These are phyloP conservation scores for Aspergillus transmontanensis DNA, from an alignment of 2,329 filamentous ascomycete genomes.

Conservation along the genomic window DNA sequence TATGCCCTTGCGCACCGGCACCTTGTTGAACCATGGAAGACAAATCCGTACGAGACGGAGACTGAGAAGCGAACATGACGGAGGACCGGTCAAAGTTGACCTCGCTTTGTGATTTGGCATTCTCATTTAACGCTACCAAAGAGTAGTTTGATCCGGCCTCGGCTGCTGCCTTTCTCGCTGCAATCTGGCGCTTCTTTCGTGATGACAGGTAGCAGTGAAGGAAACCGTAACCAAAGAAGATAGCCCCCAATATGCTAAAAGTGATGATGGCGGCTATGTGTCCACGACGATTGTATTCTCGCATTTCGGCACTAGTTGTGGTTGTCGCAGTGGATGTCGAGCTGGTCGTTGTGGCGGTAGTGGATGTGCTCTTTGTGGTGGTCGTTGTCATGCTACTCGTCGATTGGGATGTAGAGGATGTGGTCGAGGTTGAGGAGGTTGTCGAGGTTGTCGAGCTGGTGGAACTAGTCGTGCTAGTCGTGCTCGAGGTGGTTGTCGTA, in stretches of 20 bases:
- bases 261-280: slow-evolving; percentile 7
- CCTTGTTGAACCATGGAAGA: background rate
- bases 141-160: slow-evolving; percentile 3
- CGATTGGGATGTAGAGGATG: slow-evolving; percentile 5
- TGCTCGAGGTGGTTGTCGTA: background rate
- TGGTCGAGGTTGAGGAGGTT: background rate
- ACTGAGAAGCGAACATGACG: slow-evolving; percentile 10
- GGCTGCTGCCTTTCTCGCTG: background rate
- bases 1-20: background rate
- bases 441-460: background rate
- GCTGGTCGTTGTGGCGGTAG: slow-evolving; percentile 6
- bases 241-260: slow-evolving; percentile 1
- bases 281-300: slow-evolving; percentile 5
- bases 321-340: slow-evolving; percentile 7
- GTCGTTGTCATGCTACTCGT: slow-evolving; percentile 7
- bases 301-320: slow-evolving; percentile 1
- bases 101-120: background rate
- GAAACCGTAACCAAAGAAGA: background rate
- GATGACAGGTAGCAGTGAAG: slow-evolving; percentile 1
- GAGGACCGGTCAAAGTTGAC: slow-evolving; percentile 10
- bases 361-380: slow-evolving; percentile 6
- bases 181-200: background rate
- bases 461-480: background rate
- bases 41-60: background rate
- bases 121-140: slow-evolving; percentile 1